Evolutionary conservation across 2,329 filamentous ascomycete genomes (phyloP), one percentile per base, ranked within the genome.

Genomic region (Pseudocercospora macadamiae): DNA sequence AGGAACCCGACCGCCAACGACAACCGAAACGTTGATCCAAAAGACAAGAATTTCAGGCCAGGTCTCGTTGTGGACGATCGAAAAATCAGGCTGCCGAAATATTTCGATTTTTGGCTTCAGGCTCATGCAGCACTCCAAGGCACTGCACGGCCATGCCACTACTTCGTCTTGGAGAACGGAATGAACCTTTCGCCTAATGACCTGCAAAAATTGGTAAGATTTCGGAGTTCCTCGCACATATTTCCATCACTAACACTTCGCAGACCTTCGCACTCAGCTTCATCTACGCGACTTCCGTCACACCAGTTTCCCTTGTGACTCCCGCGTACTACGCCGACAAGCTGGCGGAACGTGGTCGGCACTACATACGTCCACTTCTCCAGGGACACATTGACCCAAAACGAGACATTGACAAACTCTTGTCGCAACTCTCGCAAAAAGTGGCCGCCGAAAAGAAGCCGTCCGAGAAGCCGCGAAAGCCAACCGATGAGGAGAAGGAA

Each of bases 241-340:
- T 69, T 14, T 57, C 30, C 12, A 51, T 63, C 2, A 8, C 51
- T n/a, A n/a, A n/a, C n/a, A n/a, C 0, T 26, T 21, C 53, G 2
- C 34, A 63, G 21, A 75, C 73, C 0, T 66, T 74, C 53, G 30
- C 54, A 0, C 59, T 77, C 21, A 75, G 71, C 65, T 73, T 69
- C 65, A 64, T 66, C 8, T 77, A 74, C 49, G 70, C 68, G 7
- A 68, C 71, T 1, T 61, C 73, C 0, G 73, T 70, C 2, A 57
- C 55, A 5, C 69, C 64, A 0, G 72, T 77, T 1, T 75, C 73
- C 0, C 76, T 77, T 49, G 67, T 63, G 2, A 45, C 72, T 1
- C 75, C 75, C 0, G 70, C 75, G 0, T 77, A 77, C 68, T 74
- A 73, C 52, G 75, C 76, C 5, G 74, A 77, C 48, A 68, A 69